Percentiles rank a stretch among this genome's conserved stretches.
These are phyloP conservation scores for Letharia columbiana DNA, from an alignment of 495 filamentous ascomycete species.

Conservation along the genomic window DNA sequence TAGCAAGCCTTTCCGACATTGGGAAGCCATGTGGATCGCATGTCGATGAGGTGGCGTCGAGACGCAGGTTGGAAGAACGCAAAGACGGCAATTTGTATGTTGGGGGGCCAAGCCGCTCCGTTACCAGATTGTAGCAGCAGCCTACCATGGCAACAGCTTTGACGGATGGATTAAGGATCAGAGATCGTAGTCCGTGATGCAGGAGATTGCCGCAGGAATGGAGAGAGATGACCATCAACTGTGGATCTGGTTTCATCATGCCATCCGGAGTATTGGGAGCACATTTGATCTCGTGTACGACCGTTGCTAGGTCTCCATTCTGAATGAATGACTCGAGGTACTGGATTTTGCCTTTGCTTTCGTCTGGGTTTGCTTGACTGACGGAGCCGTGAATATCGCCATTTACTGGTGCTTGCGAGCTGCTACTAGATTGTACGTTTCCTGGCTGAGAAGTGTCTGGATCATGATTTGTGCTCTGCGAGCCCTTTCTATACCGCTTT, in stretches of 20 bases:
- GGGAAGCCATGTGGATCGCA: constrained; percentile 88
- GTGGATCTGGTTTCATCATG: constrained; percentile 14
- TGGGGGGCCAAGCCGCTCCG: constrained; percentile 77
- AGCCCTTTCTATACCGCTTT: constrained; percentile 52
- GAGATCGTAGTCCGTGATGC: constrained; percentile 85
- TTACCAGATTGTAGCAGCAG: constrained; percentile 95
- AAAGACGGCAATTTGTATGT: constrained; percentile 73
- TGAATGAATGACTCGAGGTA: constrained; percentile 53
- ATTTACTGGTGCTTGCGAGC: constrained; percentile 1
- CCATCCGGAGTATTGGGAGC: background rate
- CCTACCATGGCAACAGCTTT: constrained; percentile 87
- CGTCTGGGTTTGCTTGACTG: background rate
- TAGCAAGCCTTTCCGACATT: constrained; percentile 68
- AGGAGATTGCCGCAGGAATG: constrained; percentile 95
- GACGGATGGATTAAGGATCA: constrained; percentile 73
- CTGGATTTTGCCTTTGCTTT: constrained; percentile 23
- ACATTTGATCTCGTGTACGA: constrained; percentile 36
- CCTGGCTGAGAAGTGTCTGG: background rate
- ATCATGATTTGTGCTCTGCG: background rate
- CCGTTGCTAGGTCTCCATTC: constrained; percentile 50
- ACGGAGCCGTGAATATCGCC: constrained; percentile 30
- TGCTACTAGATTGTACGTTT: background rate
- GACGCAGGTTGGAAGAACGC: constrained; percentile 48
- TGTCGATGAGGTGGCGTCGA: constrained; percentile 48
- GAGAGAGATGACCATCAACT: constrained; percentile 82